These are phyloP conservation scores for Decorospora gaudefroyi DNA, from an alignment of 2,329 filamentous ascomycete species.

Conservation along the genomic window DNA sequence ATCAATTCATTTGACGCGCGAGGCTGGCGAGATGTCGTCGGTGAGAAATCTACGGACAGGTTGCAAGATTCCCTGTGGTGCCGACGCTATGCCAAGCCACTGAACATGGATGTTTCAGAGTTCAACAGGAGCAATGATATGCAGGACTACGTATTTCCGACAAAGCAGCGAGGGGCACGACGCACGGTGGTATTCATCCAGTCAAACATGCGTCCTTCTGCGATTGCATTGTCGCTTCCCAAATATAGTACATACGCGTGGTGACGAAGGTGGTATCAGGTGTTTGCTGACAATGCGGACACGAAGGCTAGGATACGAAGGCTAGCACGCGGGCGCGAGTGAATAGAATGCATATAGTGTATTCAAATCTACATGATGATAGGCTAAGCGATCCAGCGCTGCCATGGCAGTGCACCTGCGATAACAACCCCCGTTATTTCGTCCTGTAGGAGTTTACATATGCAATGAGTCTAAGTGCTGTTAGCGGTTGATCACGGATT, in stretches of 20 bases:
- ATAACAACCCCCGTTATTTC: background rate
- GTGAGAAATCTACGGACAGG: conserved; percentile 21
- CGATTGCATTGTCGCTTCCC: background rate
- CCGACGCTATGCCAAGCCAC: conserved; percentile 28
- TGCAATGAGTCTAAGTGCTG: conserved; percentile 6
- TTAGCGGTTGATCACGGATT: conserved; percentile 18
- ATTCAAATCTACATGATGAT: no score
- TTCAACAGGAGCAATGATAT: conserved; percentile 26
- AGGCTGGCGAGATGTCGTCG: conserved; percentile 23
- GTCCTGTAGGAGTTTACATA: background rate
- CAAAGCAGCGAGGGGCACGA: conserved; percentile 3
- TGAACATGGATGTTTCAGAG: conserved; percentile 38
- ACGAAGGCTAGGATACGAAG: background rate
- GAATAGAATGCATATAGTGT: background rate
- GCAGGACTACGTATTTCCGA: conserved; percentile 22
- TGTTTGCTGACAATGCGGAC: conserved; percentile 7
- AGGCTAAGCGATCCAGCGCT: no score
- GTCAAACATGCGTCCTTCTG: background rate
- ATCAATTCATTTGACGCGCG: conserved; percentile 30
- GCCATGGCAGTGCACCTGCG: no score
- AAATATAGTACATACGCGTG: conserved; percentile 4
- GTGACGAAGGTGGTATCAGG: conserved; percentile 5
- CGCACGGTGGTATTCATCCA: background rate
- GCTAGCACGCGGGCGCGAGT: no score
- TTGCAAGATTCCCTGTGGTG: conserved; percentile 20